Conservation (phyloP, 805 yeast genomes). For the Vanderwaltozyma yarrowii region DNA sequence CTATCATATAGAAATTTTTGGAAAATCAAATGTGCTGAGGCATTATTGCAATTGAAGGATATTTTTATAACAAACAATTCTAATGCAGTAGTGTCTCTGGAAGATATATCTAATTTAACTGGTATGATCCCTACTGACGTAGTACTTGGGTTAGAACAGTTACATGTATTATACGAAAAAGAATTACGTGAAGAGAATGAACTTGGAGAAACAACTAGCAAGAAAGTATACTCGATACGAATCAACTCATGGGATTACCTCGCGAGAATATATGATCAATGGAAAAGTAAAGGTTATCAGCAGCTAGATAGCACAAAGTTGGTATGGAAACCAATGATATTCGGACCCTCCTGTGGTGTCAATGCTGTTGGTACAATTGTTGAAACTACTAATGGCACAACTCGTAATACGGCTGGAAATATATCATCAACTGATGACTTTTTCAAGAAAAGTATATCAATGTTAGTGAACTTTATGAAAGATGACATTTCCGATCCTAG, state of each 20-base stretch:
- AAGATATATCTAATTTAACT: conserved; percentile 53
- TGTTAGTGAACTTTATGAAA: conserved; percentile 47
- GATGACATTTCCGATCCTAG: conserved; percentile 62
- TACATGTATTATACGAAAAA: conserved; percentile 40
- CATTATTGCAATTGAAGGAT: conserved; percentile 12
- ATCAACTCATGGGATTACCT: conserved; percentile 34
- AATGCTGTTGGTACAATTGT: conserved; percentile 34
- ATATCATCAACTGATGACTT: conserved; percentile 19
- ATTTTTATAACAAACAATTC: neutral
- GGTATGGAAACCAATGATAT: conserved; percentile 74
- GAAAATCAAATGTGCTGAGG: conserved; percentile 53
- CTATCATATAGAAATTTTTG: conserved; percentile 81
- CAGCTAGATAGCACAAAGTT: conserved; percentile 43
- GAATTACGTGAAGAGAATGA: conserved; percentile 37
- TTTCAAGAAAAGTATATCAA: conserved; percentile 39
- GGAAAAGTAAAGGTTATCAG: conserved; percentile 47
- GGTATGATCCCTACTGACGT: conserved; percentile 88
- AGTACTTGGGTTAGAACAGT: conserved; percentile 72
- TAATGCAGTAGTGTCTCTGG: conserved; percentile 37
- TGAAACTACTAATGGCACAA: conserved; percentile 20
- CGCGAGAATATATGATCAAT: conserved; percentile 33
- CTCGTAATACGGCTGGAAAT: conserved; percentile 6
- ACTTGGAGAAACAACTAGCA: conserved; percentile 28
- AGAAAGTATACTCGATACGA: conserved; percentile 40
- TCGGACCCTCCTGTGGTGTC: conserved; percentile 81